Conservation (phyloP, 345 rosid species). For the Ailanthus altissimus region DNA sequence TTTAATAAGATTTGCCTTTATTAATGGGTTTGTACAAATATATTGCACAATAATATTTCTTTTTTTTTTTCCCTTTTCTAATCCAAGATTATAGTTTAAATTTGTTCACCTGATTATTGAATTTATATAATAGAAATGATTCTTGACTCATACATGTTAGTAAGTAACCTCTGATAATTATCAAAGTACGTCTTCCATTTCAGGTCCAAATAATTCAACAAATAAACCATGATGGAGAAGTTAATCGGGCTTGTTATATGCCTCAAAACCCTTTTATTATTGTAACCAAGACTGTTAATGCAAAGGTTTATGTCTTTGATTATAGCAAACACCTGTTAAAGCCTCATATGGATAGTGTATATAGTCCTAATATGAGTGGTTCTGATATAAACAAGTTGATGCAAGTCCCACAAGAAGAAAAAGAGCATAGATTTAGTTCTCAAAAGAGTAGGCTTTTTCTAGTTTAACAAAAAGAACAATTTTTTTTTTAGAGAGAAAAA, state of each 20-base stretch:
- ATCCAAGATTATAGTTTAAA: too few species aligned
- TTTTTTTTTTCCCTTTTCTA: too few species aligned
- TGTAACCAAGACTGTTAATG: slow-evolving; percentile 91
- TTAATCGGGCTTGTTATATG: slow-evolving; percentile 94
- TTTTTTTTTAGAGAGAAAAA: too few species aligned
- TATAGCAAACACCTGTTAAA: slow-evolving; percentile 90
- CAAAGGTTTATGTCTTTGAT: slow-evolving; percentile 91
- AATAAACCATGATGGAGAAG: slow-evolving; percentile 97
- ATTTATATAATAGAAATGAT: background rate
- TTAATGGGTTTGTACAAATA: too few species aligned
- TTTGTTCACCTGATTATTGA: too few species aligned
- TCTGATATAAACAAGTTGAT: background rate
- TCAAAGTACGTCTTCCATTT: background rate
- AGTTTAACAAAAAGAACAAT: too few species aligned
- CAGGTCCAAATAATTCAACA: slow-evolving; percentile 95
- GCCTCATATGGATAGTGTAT: slow-evolving; percentile 84
- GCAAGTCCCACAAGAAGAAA: background rate
- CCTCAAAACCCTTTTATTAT: slow-evolving; percentile 86
- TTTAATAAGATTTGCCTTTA: too few species aligned
- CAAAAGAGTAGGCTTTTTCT: too few species aligned
- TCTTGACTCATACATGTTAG: too few species aligned
- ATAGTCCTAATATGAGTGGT: slow-evolving; percentile 68
- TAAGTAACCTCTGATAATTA: background rate
- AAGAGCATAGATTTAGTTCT: too few species aligned
- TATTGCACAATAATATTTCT: too few species aligned